Percentiles rank a stretch among this genome's conserved stretches.
phyloP scores from a whole-genome alignment of 2,329 filamentous ascomycete genomes.

The Sordariomycetes sp. region DNA sequence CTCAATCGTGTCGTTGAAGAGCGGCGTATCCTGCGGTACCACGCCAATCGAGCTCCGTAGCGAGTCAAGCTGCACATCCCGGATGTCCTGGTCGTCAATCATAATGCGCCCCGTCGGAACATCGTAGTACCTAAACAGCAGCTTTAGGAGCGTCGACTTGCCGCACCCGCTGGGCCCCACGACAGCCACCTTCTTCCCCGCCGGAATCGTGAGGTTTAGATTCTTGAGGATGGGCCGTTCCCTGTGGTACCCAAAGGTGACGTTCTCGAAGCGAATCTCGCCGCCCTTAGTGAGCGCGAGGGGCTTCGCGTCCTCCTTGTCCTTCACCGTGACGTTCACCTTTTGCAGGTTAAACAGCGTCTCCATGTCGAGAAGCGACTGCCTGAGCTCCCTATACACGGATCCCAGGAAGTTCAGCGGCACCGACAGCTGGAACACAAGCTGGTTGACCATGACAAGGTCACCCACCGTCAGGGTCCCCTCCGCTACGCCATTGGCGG shows the following conservation, averaged over 20 bases:
- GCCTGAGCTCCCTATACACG: constrained; percentile 88
- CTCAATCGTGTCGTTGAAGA: constrained; percentile 93
- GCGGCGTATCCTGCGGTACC: constrained; percentile 89
- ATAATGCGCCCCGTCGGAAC: constrained; percentile 72
- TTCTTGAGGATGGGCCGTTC: constrained; percentile 81
- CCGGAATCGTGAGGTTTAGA: constrained; percentile 77
- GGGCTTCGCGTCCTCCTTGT: constrained; percentile 59
- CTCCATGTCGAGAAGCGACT: constrained; percentile 96
- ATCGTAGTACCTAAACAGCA: constrained; percentile 93
- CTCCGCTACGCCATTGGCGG: constrained; percentile 72
- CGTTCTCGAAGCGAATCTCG: constrained; percentile 88
- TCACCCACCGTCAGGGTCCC: constrained; percentile 84
- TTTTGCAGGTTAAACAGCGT: constrained; percentile 96
- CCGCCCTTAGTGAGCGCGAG: constrained; percentile 64
- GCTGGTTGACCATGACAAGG: constrained; percentile 96
- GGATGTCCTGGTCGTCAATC: constrained; percentile 87
- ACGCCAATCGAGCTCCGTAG: constrained; percentile 80
- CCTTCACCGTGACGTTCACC: constrained; percentile 78
- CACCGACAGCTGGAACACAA: constrained; percentile 94
- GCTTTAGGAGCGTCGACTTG: constrained; percentile 82
- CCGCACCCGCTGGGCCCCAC: constrained; percentile 93
- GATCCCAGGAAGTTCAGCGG: constrained; percentile 97
- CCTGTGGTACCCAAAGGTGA: constrained; percentile 81
- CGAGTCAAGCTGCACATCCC: constrained; percentile 68
- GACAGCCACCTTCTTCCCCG: constrained; percentile 89